Base-by-base conservation (phyloP, 768 basidiomycete genomes). In the Serpula lacrymans region DNA sequence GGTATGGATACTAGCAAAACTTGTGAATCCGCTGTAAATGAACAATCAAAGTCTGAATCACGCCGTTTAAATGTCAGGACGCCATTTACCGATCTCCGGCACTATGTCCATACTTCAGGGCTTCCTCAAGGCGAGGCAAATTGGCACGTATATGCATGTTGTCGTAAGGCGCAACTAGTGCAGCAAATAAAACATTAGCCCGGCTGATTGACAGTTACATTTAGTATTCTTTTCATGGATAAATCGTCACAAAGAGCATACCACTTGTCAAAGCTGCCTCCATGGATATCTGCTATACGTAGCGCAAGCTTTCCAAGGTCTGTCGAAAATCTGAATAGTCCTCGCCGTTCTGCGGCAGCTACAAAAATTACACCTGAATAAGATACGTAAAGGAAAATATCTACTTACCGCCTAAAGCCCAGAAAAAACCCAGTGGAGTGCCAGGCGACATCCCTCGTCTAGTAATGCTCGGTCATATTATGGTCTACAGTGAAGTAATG, bases 371-470 rank as follows among this genome's bases (percentile, higher is more conserved):
- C 12, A 17, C 31, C 2, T 11, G 18, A 18, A 23, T 48, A 8
- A 47, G 35, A 21, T 9, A 30, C 17, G n/a, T 17, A 24, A 10
- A 36, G 34, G 16, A 12, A 28, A 16, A 30, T 26, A 10, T 24
- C 21, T 10, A 37, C 59, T 21, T 50, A 81, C 82, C 80, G 55
- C 75, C 77, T 5, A 83, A 62, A 11, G 78, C 74, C 81, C 80
- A 86, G 53, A 86, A 82, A 59, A 88, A 82, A 5, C 85, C 85
- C 13, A 82, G 59, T 1, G 81, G 77, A 6, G 81, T 79, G 4
- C 82, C 82, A 12, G 82, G 74, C 6, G 79, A 72, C 69, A 88
- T 81, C 5, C 84, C 85, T 40, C 72, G 75, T 20, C 81, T 84
- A 39, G 32, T 37, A 27, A 47, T 23, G 21, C 14, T n/a, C 10